Base-by-base conservation (phyloP, 2,329 filamentous ascomycete genomes). In the Clonostachys sp. region DNA sequence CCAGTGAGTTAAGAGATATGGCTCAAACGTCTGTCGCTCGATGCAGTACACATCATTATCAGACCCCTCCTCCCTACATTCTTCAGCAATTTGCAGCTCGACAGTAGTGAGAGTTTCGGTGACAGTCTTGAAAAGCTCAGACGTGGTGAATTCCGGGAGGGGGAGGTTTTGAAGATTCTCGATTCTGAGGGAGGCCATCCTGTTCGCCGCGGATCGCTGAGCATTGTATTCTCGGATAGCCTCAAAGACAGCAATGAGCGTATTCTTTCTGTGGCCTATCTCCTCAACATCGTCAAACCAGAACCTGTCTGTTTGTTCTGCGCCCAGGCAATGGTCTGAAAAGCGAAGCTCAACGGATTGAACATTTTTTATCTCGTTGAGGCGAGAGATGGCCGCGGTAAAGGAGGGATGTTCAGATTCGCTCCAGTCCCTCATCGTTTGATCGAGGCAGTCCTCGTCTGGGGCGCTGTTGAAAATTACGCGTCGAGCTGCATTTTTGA, bases 11-110 rank as follows among this genome's bases (percentile, higher is more conserved):
- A 55, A 50, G 1, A 62, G 52, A n/a, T 57, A 54, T 2, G 55
- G 53, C 40, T 60, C 57, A 33, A 51, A 60, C 5, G 35, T 38
- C 14, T 36, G 6, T 8, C 59, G 49, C 41, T 61, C 57, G 5
- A 38, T 35, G 6, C 12, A 35, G 13, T 48, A 14, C 4, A 58
- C 4, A 17, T 58, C 53, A 3, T 49, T 8, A 13, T 54, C 55
- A 2, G 51, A 47, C 5, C 48, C 49, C 12, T 47, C 14, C 5
- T 53, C 50, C 39, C 41, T 50, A 36, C 44, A 48, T 40, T 49
- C 39, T 6, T 47, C 45, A 12, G 24, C 4, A 2, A 56, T 38
- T 5, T 42, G 1, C 6, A 61, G 41, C 17, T 55, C 52, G 1
- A 61, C 48, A 5, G 50, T 24, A 12, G 47, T 30, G 20, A 61